Evolutionary conservation across 768 basidiomycete genomes (phyloP).

Genomic region (Collybia mongolica): DNA sequence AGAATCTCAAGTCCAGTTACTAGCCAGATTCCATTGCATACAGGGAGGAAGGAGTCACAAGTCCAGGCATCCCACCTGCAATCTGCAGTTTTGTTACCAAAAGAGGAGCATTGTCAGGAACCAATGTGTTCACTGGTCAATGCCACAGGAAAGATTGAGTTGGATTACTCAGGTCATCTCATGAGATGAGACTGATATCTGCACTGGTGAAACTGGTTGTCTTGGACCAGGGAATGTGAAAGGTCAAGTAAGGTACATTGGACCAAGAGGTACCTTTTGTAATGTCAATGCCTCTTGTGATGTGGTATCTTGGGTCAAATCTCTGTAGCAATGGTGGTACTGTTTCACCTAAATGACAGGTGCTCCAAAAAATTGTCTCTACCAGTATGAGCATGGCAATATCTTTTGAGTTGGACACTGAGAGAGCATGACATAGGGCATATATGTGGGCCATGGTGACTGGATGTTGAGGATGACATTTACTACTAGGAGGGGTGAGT

Average conservation of each 20-base stretch:
- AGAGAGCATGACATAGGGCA: constrained; percentile 17
- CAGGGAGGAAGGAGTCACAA: too few relatives aligned
- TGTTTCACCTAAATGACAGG: constrained; percentile 25
- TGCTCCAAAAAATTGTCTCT: constrained; percentile 32
- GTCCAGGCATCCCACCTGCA: neutral
- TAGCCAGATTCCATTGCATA: constrained; percentile 6
- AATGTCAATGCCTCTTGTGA: neutral
- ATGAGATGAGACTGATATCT: constrained; percentile 10
- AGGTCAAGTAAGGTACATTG: constrained; percentile 13
- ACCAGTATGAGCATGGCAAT: constrained; percentile 35
- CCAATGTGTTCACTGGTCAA: constrained; percentile 10
- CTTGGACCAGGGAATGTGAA: constrained; percentile 33
- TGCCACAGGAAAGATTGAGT: constrained; percentile 17
- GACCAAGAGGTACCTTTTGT: neutral
- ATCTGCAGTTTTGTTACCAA: constrained; percentile 8
- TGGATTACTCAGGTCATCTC: neutral
- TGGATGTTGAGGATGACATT: constrained; percentile 13
- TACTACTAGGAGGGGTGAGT: neutral
- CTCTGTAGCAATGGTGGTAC: constrained; percentile 10
- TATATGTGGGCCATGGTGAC: constrained; percentile 33
- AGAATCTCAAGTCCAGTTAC: constrained; percentile 5
- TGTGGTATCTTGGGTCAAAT: neutral
- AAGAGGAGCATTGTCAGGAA: constrained; percentile 11
- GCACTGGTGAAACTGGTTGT: constrained; percentile 18
- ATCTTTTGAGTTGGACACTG: constrained; percentile 23